Base-by-base conservation (phyloP, 2,329 filamentous ascomycete genomes). In the Stromatinia cepivora region DNA sequence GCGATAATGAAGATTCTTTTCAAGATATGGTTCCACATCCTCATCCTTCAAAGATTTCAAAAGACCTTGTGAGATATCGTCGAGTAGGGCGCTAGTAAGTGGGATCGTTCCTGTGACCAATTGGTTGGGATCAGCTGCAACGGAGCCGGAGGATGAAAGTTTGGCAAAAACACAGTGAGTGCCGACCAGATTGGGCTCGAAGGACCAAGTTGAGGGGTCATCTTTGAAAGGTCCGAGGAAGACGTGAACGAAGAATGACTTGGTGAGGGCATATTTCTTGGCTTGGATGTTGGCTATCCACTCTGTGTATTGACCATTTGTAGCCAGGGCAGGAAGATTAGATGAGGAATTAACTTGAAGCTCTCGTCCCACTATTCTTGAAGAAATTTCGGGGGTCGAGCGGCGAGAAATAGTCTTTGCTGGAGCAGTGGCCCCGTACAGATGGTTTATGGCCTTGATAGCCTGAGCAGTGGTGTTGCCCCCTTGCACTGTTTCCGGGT, bases 251-350 rank as follows among this genome's bases (percentile, higher is more conserved):
- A 82, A 83, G 75, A 90, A 92, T 0, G 89, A 87, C 1, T 84
- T 85, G 15, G 84, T 81, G 11, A 91, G 78, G 3, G 87, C 86
- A 69, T 86, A 84, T 71, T 88, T 89, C 67, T 84, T 81, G 31
- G 89, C 86, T 22, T 82, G 81, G 57, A 94, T 84, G 74, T 91
- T 92, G 73, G 87, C 87, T 34, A 88, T 83, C 86, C 91, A 94
- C 74, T 94, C 85, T 10, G 63, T 66, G 48, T 66, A 67, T 66
- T 28, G 22, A 11, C 53, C 63, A 17, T 45, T 42, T 15, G 20
- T 25, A 79, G 79, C 17, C 2, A 63, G 48, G 31, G 1, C 20
- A 10, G 58, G 36, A 25, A 67, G 56, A n/a, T 45, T n/a, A 25
- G 7, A n/a, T 28, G 66, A 62, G 9, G 65, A 34, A 36, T 69